phyloP scores from a whole-genome alignment of 139 green algal genomes.

The Haematococcus sp. region DNA sequence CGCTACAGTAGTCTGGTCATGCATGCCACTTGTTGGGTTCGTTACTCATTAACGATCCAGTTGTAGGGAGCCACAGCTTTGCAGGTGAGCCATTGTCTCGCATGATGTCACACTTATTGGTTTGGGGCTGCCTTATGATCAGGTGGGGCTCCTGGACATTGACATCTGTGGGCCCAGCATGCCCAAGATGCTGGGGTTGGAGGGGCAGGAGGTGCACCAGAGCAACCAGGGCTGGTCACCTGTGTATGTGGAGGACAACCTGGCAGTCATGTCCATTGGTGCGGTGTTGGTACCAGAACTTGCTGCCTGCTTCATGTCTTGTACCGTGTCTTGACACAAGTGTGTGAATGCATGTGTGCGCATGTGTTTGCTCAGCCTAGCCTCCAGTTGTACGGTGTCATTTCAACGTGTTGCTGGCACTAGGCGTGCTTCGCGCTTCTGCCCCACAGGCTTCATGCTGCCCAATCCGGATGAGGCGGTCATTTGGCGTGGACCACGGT shows the following conservation, averaged over 20 bases:
- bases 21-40: too few species aligned
- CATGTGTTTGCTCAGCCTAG: too few species aligned
- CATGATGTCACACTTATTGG: too few species aligned
- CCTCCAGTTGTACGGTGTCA: too few species aligned
- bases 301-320: too few species aligned
- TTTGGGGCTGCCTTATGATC: too few species aligned
- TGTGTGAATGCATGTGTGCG: too few species aligned
- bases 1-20: too few species aligned
- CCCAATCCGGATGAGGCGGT: slow-evolving; percentile 93
- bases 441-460: slow-evolving; percentile 86
- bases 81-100: neutral
- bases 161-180: slow-evolving; percentile 97
- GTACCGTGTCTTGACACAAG: too few species aligned
- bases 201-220: slow-evolving; percentile 86
- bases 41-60: neutral
- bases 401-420: too few species aligned
- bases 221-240: slow-evolving; percentile 80
- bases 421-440: too few species aligned
- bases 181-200: slow-evolving; percentile 92
- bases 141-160: slow-evolving; percentile 95
- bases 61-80: neutral
- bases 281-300: too few species aligned
- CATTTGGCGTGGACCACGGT: slow-evolving; percentile 92
- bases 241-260: slow-evolving; percentile 92
- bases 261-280: slow-evolving; percentile 98